Evolutionary conservation across 2,329 filamentous ascomycete genomes (phyloP).

Genomic region (Diaporthe ilicicola): DNA sequence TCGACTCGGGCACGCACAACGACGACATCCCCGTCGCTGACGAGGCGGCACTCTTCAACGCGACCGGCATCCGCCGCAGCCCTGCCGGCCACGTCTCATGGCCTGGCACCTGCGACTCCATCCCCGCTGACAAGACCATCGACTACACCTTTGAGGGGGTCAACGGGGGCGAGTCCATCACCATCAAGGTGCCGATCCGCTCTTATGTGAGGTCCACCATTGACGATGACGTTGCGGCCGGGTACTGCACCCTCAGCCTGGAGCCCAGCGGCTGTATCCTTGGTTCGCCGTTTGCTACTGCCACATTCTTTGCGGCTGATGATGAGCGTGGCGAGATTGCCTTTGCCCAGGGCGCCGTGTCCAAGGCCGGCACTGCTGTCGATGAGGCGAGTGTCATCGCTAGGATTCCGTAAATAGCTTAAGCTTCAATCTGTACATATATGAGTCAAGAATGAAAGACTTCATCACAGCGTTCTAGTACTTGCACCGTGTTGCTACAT

Average conservation of each 20-base stretch:
- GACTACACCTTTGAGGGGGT: constrained; percentile 40
- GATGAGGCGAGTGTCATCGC: constrained; percentile 20
- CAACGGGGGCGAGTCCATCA: constrained; percentile 36
- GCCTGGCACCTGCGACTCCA: constrained; percentile 41
- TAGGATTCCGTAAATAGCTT: constrained; percentile 15
- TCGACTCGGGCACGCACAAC: constrained; percentile 43
- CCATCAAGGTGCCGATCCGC: constrained; percentile 42
- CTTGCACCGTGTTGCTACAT: no score
- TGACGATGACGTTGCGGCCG: constrained; percentile 29
- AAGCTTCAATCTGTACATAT: not conserved
- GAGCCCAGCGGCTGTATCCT: constrained; percentile 41
- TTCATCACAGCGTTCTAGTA: not conserved
- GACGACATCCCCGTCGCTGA: constrained; percentile 38
- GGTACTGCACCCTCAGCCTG: constrained; percentile 42
- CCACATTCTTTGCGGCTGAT: constrained; percentile 44
- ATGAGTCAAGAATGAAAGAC: not conserved
- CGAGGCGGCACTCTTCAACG: constrained; percentile 35
- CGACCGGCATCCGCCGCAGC: constrained; percentile 34
- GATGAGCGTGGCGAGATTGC: constrained; percentile 42
- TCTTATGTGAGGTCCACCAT: constrained; percentile 40
- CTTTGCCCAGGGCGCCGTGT: constrained; percentile 45
- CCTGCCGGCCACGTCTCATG: constrained; percentile 36
- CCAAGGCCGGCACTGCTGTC: constrained; percentile 34
- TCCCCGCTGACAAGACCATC: constrained; percentile 40
- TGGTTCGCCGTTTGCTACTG: constrained; percentile 43